A percentile compares a stretch with the other conserved stretches of the same genome.
Evolutionary conservation across 371 early-diverging fungal genomes (phyloP).

Genomic region (Mortierella sp.): DNA sequence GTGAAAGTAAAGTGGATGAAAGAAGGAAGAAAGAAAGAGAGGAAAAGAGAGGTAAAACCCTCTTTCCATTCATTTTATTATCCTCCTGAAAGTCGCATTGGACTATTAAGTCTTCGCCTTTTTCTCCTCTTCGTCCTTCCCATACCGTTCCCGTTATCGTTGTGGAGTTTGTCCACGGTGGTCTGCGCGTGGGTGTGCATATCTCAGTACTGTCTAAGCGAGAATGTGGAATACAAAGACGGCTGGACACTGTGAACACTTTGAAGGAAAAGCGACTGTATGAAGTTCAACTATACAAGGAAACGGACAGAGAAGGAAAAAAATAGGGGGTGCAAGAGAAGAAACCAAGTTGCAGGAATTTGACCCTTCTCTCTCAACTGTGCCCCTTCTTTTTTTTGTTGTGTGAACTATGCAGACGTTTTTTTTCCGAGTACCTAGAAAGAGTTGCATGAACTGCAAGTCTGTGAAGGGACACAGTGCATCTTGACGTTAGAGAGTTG

Average conservation of each 20-base stretch:
- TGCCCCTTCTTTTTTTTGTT: neutral
- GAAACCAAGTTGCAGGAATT: slow-evolving; percentile 9
- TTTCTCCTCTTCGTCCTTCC: neutral
- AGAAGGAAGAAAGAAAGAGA: neutral
- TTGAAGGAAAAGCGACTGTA: neutral
- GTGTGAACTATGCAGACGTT: neutral
- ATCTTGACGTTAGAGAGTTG: slow-evolving; percentile 3
- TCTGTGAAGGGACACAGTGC: neutral
- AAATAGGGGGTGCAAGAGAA: neutral
- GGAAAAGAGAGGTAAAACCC: neutral
- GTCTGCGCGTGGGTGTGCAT: too few species aligned
- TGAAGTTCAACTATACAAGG: neutral
- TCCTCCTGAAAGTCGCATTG: too few species aligned
- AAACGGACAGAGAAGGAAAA: neutral
- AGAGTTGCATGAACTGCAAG: slow-evolving; percentile 15
- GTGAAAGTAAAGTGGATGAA: neutral
- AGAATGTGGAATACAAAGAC: too few species aligned
- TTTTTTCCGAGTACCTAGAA: neutral
- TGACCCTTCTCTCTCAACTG: neutral
- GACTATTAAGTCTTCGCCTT: too few species aligned
- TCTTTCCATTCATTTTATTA: neutral
- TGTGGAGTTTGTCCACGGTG: neutral
- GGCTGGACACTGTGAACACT: too few species aligned
- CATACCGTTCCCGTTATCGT: too few species aligned
- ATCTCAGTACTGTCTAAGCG: too few species aligned